A percentile compares a stretch with the other conserved stretches of the same genome.
These are phyloP conservation scores for Anthoceros angustus DNA, from an alignment of 225 moss, liverwort and hornwort species.

Conservation along the genomic window DNA sequence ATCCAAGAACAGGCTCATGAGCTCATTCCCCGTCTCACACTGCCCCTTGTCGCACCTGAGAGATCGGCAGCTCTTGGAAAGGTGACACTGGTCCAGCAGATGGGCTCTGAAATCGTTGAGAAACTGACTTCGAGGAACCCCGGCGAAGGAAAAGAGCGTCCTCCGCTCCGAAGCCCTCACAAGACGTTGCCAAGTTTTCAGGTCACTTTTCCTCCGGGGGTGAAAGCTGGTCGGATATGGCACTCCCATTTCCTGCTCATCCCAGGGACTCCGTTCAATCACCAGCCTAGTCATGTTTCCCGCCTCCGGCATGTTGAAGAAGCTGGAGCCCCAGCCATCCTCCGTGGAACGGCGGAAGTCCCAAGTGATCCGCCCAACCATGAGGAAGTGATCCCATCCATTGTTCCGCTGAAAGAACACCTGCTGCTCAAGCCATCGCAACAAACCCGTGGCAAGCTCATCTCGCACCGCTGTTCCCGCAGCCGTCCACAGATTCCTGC, in stretches of 20 bases:
- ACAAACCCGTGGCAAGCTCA: neutral
- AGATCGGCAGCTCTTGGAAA: neutral
- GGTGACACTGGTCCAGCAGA: neutral
- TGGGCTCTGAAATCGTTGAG: neutral
- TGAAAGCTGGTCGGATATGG: slow-evolving; percentile 17
- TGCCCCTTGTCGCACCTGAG: neutral
- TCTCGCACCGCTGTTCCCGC: neutral
- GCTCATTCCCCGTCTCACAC: neutral
- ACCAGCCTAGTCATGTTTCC: slow-evolving; percentile 7
- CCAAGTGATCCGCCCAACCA: slow-evolving; percentile 13
- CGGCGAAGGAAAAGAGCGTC: slow-evolving; percentile 7
- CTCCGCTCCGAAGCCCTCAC: slow-evolving; percentile 4
- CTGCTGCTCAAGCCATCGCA: slow-evolving; percentile 9
- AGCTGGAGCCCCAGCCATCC: slow-evolving; percentile 5
- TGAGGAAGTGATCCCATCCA: slow-evolving; percentile 9
- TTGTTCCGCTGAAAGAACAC: slow-evolving; percentile 5
- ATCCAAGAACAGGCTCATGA: slow-evolving; percentile 6
- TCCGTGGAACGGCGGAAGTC: slow-evolving; percentile 6
- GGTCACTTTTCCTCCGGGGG: slow-evolving; percentile 5
- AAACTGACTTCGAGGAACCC: slow-evolving; percentile 7
- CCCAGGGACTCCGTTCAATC: slow-evolving; percentile 9
- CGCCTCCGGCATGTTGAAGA: slow-evolving; percentile 7
- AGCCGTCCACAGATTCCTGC: neutral
- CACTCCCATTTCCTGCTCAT: slow-evolving; percentile 10
- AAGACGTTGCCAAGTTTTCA: slow-evolving; percentile 8